Evolutionary conservation across 306 rosid species (phyloP).

Genomic region (Sphenostylis stenocarpa): DNA sequence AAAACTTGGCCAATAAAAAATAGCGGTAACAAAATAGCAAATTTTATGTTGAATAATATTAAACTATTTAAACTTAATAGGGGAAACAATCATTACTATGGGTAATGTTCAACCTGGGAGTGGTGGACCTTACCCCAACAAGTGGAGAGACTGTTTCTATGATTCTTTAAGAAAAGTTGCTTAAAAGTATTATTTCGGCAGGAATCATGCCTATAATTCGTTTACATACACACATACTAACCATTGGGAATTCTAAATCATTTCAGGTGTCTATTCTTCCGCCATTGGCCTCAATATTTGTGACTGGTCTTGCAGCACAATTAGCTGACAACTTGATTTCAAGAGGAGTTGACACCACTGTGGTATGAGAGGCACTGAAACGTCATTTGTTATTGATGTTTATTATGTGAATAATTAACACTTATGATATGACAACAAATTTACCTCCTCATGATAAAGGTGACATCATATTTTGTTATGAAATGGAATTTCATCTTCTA

Average conservation of each 20-base stretch:
- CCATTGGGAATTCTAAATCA: constrained; percentile 6
- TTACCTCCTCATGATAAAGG: background rate
- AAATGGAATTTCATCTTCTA: constrained; percentile 7
- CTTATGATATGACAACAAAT: constrained; percentile 16
- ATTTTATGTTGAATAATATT: background rate
- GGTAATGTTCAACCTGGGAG: background rate
- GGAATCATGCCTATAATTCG: background rate
- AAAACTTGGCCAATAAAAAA: background rate
- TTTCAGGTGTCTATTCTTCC: constrained; percentile 97
- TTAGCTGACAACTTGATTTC: constrained; percentile 86
- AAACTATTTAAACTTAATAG: background rate
- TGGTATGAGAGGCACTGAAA: constrained; percentile 49
- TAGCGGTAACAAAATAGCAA: background rate
- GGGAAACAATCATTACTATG: background rate
- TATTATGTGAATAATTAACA: background rate
- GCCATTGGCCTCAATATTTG: constrained; percentile 78
- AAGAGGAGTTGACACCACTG: constrained; percentile 85
- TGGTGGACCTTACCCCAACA: background rate
- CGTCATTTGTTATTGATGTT: background rate
- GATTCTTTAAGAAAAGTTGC: background rate
- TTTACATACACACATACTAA: background rate
- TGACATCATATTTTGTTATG: background rate
- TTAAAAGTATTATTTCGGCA: background rate
- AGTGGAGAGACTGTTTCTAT: background rate
- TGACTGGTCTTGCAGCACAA: constrained; percentile 73